A percentile compares a stretch with the other conserved stretches of the same genome.
Conservation (phyloP, 768 basidiomycete genomes). For the Termitomyces sp. region DNA sequence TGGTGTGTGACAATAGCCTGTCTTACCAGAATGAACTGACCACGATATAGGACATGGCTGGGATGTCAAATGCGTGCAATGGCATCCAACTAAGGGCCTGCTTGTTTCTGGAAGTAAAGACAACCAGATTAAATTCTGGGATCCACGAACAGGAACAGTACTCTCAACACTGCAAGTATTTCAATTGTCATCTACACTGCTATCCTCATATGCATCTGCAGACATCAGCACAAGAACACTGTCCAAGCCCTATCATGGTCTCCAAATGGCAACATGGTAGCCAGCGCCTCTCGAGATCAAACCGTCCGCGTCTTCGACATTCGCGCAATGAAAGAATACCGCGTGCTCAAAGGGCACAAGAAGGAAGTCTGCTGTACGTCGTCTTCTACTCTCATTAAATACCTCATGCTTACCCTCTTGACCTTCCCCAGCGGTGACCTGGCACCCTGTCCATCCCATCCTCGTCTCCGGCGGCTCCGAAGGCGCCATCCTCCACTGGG, state of each 20-base stretch:
- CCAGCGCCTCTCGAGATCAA: conserved; percentile 93
- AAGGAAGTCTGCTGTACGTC: conserved; percentile 95
- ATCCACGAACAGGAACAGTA: conserved; percentile 87
- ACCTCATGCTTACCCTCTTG: neutral
- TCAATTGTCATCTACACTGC: neutral
- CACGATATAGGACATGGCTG: conserved; percentile 80
- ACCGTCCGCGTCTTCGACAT: conserved; percentile 96
- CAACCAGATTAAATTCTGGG: conserved; percentile 99
- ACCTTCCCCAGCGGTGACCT: conserved; percentile 64
- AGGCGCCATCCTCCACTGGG: conserved; percentile 94
- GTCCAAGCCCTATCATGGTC: conserved; percentile 93
- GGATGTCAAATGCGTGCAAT: conserved; percentile 98
- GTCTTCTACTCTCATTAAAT: neutral
- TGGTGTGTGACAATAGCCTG: conserved; percentile 37
- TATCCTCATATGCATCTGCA: conserved; percentile 21
- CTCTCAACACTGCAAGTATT: conserved; percentile 78
- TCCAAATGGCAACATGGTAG: conserved; percentile 89
- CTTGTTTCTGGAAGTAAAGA: conserved; percentile 96
- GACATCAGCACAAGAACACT: conserved; percentile 96
- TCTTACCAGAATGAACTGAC: neutral
- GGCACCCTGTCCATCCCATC: conserved; percentile 93
- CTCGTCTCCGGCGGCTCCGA: conserved; percentile 94
- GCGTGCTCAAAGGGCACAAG: conserved; percentile 91
- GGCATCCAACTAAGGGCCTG: conserved; percentile 97
- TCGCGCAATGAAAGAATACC: conserved; percentile 94